Conservation (phyloP, 495 filamentous ascomycete genomes). For the Talaromyces stipitatus region DNA sequence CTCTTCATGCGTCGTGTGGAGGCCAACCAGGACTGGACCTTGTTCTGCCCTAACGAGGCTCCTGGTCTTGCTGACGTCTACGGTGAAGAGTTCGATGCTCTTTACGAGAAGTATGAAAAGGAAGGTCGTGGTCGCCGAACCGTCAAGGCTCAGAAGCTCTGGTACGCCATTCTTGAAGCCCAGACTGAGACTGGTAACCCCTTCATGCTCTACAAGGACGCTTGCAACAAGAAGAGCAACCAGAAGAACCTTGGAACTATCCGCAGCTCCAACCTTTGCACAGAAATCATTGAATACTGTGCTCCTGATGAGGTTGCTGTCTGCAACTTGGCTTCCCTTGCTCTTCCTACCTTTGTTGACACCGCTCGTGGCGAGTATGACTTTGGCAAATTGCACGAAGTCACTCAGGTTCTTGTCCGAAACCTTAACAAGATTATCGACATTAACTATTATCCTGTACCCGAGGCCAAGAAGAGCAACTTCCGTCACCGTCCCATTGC, state of each 20-base stretch:
- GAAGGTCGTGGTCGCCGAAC: conserved; percentile 84
- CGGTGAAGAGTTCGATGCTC: conserved; percentile 91
- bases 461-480: conserved; percentile 89
- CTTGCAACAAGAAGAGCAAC: conserved; percentile 97
- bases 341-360: conserved; percentile 84
- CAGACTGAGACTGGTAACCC: conserved; percentile 98
- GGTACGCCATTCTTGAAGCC: conserved; percentile 95
- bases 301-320: conserved; percentile 97
- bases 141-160: conserved; percentile 96
- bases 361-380: conserved; percentile 73
- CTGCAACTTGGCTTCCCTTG: conserved; percentile 93
- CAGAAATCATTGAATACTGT: conserved; percentile 95
- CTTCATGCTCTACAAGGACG: conserved; percentile 99
- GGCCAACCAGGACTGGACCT: conserved; percentile 88
- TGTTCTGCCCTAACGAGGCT: conserved; percentile 95
- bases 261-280: conserved; percentile 96
- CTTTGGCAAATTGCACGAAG: conserved; percentile 92
- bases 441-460: conserved; percentile 92
- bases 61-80: conserved; percentile 93
- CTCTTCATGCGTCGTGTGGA: conserved; percentile 99
- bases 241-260: conserved; percentile 99
- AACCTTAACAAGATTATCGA: conserved; percentile 98
- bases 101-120: conserved; percentile 90
- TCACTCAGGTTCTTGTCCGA: conserved; percentile 77
- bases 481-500: conserved; percentile 91